Evolutionary conservation across 2,329 filamentous ascomycete species (phyloP).

Genomic region (Fusarium sp.): DNA sequence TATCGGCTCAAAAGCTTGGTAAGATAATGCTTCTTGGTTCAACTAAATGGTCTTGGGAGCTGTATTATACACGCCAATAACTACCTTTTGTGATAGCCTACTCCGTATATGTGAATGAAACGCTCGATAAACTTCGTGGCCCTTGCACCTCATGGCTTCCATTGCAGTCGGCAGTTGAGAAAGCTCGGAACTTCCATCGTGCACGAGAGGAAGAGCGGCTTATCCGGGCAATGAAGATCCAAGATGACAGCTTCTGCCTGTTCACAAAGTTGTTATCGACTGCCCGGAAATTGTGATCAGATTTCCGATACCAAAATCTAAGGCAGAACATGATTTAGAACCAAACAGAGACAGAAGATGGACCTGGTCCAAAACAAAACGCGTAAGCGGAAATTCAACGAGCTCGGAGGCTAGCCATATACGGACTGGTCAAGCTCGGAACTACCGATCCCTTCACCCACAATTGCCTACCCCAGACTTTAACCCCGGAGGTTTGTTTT

Average conservation of each 20-base stretch:
- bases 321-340: background rate
- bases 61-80: rapidly evolving
- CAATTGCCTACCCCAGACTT: background rate
- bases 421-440: background rate
- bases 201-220: background rate
- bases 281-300: rapidly evolving
- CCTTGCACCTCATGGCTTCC: too few species aligned
- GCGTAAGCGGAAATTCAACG: rapidly evolving
- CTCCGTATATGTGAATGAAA: rapidly evolving
- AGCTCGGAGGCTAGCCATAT: background rate
- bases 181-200: background rate
- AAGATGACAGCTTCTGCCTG: too few species aligned
- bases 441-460: background rate
- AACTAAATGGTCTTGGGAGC: background rate
- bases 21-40: background rate
- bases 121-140: rapidly evolving
- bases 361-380: background rate
- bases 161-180: background rate
- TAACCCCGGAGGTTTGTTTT: background rate
- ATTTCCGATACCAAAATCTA: background rate
- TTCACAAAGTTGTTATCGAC: rapidly evolving
- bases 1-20: rapidly evolving
- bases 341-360: background rate
- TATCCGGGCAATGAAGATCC: rapidly evolving
- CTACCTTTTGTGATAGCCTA: rapidly evolving